phyloP scores from a whole-genome alignment of 2,329 filamentous ascomycete species.

The Aspergillus pseudoterreus region DNA sequence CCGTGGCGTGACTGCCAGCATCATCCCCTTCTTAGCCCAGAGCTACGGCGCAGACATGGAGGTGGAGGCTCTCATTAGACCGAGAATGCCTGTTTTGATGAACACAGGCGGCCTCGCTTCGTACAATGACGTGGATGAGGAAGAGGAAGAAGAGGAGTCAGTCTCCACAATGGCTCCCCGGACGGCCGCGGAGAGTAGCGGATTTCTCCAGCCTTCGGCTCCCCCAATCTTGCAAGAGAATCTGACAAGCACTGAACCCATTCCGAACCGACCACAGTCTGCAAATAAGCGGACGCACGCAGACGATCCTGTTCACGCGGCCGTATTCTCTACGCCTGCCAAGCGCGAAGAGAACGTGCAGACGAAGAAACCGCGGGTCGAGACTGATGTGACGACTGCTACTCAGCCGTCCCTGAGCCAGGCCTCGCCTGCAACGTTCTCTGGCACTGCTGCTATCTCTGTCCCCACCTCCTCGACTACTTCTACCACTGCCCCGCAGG shows the following conservation, averaged over 20 bases:
- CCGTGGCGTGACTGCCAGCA: slow-evolving; percentile 62
- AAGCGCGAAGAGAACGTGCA: slow-evolving; percentile 14
- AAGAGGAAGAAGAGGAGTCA: slow-evolving; percentile 30
- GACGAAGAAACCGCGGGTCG: slow-evolving; percentile 31
- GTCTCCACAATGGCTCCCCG: slow-evolving; percentile 11
- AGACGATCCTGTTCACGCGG: slow-evolving; percentile 18
- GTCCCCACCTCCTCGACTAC: slow-evolving; percentile 1
- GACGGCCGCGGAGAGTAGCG: slow-evolving; percentile 14
- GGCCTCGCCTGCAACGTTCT: slow-evolving; percentile 16
- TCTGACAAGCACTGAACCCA: slow-evolving; percentile 10
- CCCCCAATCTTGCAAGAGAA: slow-evolving; percentile 12
- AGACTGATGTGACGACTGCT: slow-evolving; percentile 11
- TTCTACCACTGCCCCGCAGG: too few relatives aligned
- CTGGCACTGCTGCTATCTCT: slow-evolving; percentile 13
- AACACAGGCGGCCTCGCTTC: slow-evolving; percentile 25
- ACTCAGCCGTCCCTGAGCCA: slow-evolving; percentile 8
- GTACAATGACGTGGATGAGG: slow-evolving; percentile 21
- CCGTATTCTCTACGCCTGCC: neutral
- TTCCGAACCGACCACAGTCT: slow-evolving; percentile 9
- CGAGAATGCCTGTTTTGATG: slow-evolving; percentile 48
- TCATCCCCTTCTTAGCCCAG: slow-evolving; percentile 73
- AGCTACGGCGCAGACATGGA: slow-evolving; percentile 60
- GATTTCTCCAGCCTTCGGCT: slow-evolving; percentile 23
- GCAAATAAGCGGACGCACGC: slow-evolving; percentile 27
- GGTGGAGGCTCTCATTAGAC: slow-evolving; percentile 66